phyloP scores from a whole-genome alignment of 2,329 filamentous ascomycete genomes.

The Tolypocladium album region DNA sequence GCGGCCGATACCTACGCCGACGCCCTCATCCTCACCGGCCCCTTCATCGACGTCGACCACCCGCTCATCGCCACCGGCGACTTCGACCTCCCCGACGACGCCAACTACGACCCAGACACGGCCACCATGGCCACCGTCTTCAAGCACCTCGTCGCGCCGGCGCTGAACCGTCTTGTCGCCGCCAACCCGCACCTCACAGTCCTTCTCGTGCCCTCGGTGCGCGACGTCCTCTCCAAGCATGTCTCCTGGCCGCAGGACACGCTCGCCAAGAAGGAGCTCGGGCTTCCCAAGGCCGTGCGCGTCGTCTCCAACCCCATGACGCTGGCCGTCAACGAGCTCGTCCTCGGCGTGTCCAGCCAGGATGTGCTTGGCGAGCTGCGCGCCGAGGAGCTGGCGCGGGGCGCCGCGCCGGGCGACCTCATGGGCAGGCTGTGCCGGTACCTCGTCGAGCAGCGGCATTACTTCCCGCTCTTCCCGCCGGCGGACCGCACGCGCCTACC shows the following conservation, averaged over 20 bases:
- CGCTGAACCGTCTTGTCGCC: constrained; percentile 58
- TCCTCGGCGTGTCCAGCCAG: constrained; percentile 72
- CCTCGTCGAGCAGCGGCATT: constrained; percentile 82
- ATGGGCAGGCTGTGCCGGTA: constrained; percentile 65
- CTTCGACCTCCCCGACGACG: constrained; percentile 62
- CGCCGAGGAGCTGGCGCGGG: constrained; percentile 50
- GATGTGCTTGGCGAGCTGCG: constrained; percentile 76
- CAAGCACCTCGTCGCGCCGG: constrained; percentile 64
- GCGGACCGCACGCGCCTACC: constrained; percentile 56
- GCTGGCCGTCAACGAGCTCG: constrained; percentile 75
- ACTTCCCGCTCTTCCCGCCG: constrained; percentile 81
- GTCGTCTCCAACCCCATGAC: constrained; percentile 88
- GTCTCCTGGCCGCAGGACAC: constrained; percentile 68
- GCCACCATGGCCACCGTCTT: constrained; percentile 77
- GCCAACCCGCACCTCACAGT: constrained; percentile 70
- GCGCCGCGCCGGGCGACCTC: constrained; percentile 32
- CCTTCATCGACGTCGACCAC: constrained; percentile 87
- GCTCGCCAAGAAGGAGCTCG: constrained; percentile 60
- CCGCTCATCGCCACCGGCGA: constrained; percentile 74
- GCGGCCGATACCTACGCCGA: constrained; percentile 69
- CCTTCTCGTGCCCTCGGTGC: constrained; percentile 71
- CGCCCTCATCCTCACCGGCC: constrained; percentile 68
- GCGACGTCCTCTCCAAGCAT: constrained; percentile 72
- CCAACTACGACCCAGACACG: constrained; percentile 60
- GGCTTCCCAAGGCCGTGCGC: constrained; percentile 63